These are phyloP conservation scores for Cyclotella choctawhatcheeana DNA, from an alignment of 108 stramenopile genomes.

Conservation along the genomic window DNA sequence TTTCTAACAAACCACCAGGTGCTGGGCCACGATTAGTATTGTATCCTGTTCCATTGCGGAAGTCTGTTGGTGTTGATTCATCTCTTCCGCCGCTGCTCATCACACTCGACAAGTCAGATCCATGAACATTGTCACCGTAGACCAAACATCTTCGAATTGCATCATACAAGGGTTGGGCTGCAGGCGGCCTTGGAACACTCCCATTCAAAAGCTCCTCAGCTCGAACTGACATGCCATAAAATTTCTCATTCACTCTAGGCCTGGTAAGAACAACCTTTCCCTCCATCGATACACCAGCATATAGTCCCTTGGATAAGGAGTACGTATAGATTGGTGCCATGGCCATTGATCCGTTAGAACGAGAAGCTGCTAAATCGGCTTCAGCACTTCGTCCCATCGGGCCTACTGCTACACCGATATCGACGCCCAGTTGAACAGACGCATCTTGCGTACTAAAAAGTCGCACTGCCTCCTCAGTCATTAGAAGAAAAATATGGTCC, in stretches of 20 bases:
- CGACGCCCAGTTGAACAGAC: slow-evolving; percentile 92
- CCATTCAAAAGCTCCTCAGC: slow-evolving; percentile 75
- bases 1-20: slow-evolving; percentile 37
- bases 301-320: slow-evolving; percentile 89
- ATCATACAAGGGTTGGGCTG: slow-evolving; percentile 91
- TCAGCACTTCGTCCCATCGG: slow-evolving; percentile 92
- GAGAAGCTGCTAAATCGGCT: slow-evolving; percentile 60
- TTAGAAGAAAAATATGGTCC: slow-evolving; percentile 94
- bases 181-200: slow-evolving; percentile 75
- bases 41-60: neutral
- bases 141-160: slow-evolving; percentile 83
- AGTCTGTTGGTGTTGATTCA: slow-evolving; percentile 45
- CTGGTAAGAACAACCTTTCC: slow-evolving; percentile 87
- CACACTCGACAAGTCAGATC: neutral
- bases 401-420: slow-evolving; percentile 93
- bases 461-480: slow-evolving; percentile 88
- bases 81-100: slow-evolving; percentile 6
- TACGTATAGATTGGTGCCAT: slow-evolving; percentile 95
- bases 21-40: neutral
- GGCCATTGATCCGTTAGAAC: no score
- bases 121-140: slow-evolving; percentile 51
- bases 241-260: slow-evolving; percentile 93
- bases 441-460: slow-evolving; percentile 91
- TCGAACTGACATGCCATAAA: slow-evolving; percentile 86
- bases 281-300: slow-evolving; percentile 93